These are phyloP conservation scores for Fusarium burgessii DNA, from an alignment of 2,329 filamentous ascomycete species.

Conservation along the genomic window DNA sequence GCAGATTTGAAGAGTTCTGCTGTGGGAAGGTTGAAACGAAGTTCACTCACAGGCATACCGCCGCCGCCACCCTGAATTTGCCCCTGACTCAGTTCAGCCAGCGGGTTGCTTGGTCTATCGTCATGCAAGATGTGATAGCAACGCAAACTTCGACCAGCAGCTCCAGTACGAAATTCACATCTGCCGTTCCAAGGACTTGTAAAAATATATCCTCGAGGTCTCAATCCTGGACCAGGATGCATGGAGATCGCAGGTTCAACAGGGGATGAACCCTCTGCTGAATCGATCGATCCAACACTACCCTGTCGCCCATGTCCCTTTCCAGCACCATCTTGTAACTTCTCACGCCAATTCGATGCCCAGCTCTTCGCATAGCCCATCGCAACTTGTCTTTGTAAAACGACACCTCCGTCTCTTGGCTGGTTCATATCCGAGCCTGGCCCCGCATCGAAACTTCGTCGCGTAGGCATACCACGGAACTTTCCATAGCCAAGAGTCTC, in stretches of 20 bases:
- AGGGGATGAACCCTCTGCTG: constrained; percentile 49
- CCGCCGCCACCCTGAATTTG: constrained; percentile 45
- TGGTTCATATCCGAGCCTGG: constrained; percentile 27
- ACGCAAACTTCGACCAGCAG: constrained; percentile 78
- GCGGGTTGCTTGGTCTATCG: constrained; percentile 57
- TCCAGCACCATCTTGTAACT: constrained; percentile 42
- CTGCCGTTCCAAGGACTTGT: constrained; percentile 86
- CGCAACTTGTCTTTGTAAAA: constrained; percentile 66
- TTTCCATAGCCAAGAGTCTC: constrained; percentile 69
- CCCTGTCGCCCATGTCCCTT: constrained; percentile 47
- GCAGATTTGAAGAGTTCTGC: constrained; percentile 59
- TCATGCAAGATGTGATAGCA: constrained; percentile 78
- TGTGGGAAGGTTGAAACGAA: constrained; percentile 88
- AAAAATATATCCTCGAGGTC: constrained; percentile 79
- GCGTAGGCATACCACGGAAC: constrained; percentile 63
- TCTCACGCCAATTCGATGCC: constrained; percentile 59
- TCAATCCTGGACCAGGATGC: constrained; percentile 61
- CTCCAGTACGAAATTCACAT: constrained; percentile 86
- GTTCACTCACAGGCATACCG: constrained; percentile 73
- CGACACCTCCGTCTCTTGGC: constrained; percentile 42
- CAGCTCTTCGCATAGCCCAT: constrained; percentile 69
- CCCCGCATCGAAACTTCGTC: constrained; percentile 51
- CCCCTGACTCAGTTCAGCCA: constrained; percentile 53
- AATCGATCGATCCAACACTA: constrained; percentile 50
- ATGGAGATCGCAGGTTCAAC: constrained; percentile 49